Evolutionary conservation across 2,329 filamentous ascomycete genomes (phyloP), one percentile per base, ranked within the genome.

Genomic region (Claviceps lovelessii): DNA sequence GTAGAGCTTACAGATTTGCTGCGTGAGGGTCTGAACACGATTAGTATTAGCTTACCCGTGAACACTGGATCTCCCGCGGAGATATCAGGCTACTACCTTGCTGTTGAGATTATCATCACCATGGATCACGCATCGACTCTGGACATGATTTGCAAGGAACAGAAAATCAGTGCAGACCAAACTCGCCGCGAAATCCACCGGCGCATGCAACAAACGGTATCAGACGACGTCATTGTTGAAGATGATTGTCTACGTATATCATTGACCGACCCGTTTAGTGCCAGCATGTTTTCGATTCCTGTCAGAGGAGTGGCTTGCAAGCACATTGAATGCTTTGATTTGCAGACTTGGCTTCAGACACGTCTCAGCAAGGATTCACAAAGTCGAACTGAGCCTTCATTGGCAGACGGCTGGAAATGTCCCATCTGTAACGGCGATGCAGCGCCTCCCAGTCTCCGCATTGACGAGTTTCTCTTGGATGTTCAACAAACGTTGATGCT

Each of bases 241-340:
- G 74, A 76, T 42, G 74, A 79, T 33, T 74, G 76, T 54, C 68
- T 89, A 28, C 58, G 56, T 5, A 56, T 90, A 54, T 77, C 83
- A 57, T 69, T 90, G 15, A 72, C 80, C 0, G 85, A 88, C 64
- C 84, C 85, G 0, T 87, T 86, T 63, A 84, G 74, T 55, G 72
- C 77, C 1, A 70, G 64, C 13, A 76, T 93, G 11, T 90, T 86
- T 65, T 72, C 78, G 5, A 75, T 77, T 0, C 91, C 93, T 1
- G 88, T 84, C 2, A 84, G 90, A 33, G 83, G 88, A 31, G 71
- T 63, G 8, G 61, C 67, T 3, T 98, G 93, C 66, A 72, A 73
- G 29, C 91, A 98, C 65, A 73, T 85, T 41, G 88, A 96, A 64
- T 95, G 90, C 65, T 96, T 97, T 65, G 91, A 97, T 65, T 80